These are phyloP conservation scores for Aspergillus udagawae DNA, from an alignment of 2,329 filamentous ascomycete genomes.

Conservation along the genomic window DNA sequence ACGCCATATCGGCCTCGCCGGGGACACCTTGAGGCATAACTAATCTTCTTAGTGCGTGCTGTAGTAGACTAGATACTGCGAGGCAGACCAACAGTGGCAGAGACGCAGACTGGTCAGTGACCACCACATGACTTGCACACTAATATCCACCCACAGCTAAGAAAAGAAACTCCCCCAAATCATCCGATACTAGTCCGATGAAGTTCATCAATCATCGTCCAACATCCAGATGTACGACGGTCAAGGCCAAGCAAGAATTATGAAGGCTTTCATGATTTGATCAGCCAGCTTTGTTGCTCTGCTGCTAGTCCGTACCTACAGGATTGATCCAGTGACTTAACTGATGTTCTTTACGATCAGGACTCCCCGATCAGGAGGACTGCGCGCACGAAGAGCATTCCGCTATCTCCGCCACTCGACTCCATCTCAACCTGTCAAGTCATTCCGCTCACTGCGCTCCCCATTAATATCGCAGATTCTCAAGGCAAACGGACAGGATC, in stretches of 20 bases:
- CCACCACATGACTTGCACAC: slow-evolving; percentile 20
- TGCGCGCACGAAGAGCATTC: slow-evolving; percentile 9
- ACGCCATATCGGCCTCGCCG: slow-evolving; percentile 19
- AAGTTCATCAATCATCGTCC: neutral
- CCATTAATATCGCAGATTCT: slow-evolving; percentile 3
- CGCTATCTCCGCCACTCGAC: slow-evolving; percentile 21
- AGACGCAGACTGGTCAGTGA: slow-evolving; percentile 13
- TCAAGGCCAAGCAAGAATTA: neutral
- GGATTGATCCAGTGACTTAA: neutral
- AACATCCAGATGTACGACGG: neutral
- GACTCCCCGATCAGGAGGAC: slow-evolving; percentile 9
- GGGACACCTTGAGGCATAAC: slow-evolving; percentile 6
- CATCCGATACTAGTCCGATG: slow-evolving; percentile 8
- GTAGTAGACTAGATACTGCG: neutral
- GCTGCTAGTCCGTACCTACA: neutral
- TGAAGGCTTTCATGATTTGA: neutral
- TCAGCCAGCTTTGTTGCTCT: neutral
- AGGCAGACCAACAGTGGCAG: neutral
- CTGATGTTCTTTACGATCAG: slow-evolving; percentile 3
- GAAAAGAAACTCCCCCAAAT: slow-evolving; percentile 7
- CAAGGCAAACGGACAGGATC: slow-evolving; percentile 4
- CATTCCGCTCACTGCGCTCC: slow-evolving; percentile 3
- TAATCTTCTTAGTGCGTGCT: neutral
- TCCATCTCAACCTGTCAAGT: slow-evolving; percentile 20
- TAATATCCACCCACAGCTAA: slow-evolving; percentile 3